Evolutionary conservation across 441 rosid species (phyloP).

Genomic region (Syzygium malaccense): DNA sequence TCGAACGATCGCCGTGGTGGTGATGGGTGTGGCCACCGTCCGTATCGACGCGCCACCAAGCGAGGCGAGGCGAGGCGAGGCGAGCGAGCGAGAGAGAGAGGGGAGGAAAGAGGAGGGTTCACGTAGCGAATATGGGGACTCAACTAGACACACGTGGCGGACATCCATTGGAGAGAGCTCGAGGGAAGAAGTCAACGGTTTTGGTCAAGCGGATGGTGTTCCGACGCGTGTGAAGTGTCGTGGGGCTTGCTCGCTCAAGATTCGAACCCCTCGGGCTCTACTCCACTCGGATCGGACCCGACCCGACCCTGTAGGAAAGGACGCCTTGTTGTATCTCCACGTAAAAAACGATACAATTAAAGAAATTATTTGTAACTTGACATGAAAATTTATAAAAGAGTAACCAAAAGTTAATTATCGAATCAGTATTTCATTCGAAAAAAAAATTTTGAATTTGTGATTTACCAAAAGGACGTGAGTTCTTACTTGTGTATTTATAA

Average conservation of each 20-base stretch:
- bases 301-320: neutral
- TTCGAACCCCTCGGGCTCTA: slow-evolving; percentile 11
- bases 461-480: neutral
- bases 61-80: neutral
- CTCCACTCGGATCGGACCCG: neutral
- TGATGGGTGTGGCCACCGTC: neutral
- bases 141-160: slow-evolving; percentile 33
- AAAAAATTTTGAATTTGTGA: neutral
- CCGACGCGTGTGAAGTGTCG: slow-evolving; percentile 17
- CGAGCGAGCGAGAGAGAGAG: neutral
- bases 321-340: neutral
- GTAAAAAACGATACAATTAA: neutral
- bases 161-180: slow-evolving; percentile 10
- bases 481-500: neutral
- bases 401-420: neutral
- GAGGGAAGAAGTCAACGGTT: slow-evolving; percentile 25
- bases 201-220: neutral
- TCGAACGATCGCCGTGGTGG: neutral
- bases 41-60: slow-evolving; percentile 4
- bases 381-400: neutral
- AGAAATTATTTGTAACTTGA: neutral
- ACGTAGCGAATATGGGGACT: slow-evolving; percentile 49
- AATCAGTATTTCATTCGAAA: neutral
- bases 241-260: slow-evolving; percentile 19
- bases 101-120: slow-evolving; percentile 21